Conservation (phyloP, 441 rosid genomes). For the Isatis lusitanica region DNA sequence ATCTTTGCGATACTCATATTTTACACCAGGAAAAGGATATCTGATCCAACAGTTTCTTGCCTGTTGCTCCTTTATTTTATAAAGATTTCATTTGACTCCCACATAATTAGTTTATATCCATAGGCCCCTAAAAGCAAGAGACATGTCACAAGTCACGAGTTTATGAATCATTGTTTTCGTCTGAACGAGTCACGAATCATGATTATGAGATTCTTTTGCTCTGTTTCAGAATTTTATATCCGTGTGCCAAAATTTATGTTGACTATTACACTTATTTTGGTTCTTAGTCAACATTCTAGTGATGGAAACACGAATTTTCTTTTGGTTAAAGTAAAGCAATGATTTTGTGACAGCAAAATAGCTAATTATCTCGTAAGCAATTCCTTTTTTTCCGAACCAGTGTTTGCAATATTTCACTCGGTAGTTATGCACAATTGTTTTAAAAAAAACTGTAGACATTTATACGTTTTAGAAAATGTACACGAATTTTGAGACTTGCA, state of each 20-base stretch:
- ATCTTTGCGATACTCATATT: neutral
- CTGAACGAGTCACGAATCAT: conserved; percentile 9
- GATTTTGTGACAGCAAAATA: neutral
- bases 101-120: neutral
- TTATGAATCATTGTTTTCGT: neutral
- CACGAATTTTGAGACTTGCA: neutral
- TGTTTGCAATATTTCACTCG: neutral
- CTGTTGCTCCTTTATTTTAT: neutral
- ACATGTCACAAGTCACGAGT: conserved; percentile 5
- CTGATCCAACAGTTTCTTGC: neutral
- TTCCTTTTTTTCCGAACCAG: neutral
- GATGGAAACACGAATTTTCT: neutral
- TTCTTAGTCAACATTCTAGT: conserved; percentile 9
- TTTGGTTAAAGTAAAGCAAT: neutral
- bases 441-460: neutral
- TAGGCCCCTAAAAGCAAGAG: neutral
- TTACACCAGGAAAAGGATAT: neutral
- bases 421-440: neutral
- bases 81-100: neutral
- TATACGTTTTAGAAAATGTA: neutral
- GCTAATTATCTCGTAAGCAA: neutral
- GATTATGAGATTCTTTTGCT: conserved; percentile 14
- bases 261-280: neutral
- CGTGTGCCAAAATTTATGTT: neutral
- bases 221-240: conserved; percentile 9